Evolutionary conservation across 1,139 yeast genomes (phyloP).

Genomic region (Geotrichum klebahnii): DNA sequence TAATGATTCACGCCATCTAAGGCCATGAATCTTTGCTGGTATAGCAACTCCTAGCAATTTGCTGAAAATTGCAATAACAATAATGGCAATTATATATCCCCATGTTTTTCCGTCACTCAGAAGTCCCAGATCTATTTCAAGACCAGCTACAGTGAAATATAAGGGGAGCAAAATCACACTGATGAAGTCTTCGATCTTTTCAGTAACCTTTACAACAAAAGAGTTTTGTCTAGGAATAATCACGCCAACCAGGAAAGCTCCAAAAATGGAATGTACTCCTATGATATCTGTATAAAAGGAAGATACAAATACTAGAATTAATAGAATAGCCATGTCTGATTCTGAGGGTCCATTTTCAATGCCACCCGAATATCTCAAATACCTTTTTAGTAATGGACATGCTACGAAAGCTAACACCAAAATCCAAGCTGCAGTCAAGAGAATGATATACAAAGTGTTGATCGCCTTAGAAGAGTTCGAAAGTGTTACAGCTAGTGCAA

Average conservation of each 20-base stretch:
- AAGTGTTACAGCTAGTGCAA: conserved; percentile 68
- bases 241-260: conserved; percentile 72
- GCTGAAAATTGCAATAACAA: conserved; percentile 61
- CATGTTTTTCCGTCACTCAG: conserved; percentile 63
- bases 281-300: conserved; percentile 75
- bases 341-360: conserved; percentile 63
- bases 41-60: conserved; percentile 62
- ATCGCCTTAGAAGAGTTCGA: conserved; percentile 66
- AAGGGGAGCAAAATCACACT: conserved; percentile 66
- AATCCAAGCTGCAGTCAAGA: conserved; percentile 67
- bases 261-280: conserved; percentile 78
- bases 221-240: conserved; percentile 72
- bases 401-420: conserved; percentile 55
- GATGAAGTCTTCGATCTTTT: conserved; percentile 70
- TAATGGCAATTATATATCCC: conserved; percentile 69
- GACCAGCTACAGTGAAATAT: conserved; percentile 74
- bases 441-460: conserved; percentile 61
- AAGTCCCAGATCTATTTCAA: conserved; percentile 60
- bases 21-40: conserved; percentile 57
- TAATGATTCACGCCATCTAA: conserved; percentile 65
- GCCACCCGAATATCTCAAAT: conserved; percentile 49
- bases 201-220: conserved; percentile 62
- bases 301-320: conserved; percentile 55
- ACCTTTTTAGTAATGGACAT: conserved; percentile 47
- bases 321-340: conserved; percentile 52